Base-by-base conservation (phyloP, 2,329 filamentous ascomycete species). In the Aspergillus sp. region DNA sequence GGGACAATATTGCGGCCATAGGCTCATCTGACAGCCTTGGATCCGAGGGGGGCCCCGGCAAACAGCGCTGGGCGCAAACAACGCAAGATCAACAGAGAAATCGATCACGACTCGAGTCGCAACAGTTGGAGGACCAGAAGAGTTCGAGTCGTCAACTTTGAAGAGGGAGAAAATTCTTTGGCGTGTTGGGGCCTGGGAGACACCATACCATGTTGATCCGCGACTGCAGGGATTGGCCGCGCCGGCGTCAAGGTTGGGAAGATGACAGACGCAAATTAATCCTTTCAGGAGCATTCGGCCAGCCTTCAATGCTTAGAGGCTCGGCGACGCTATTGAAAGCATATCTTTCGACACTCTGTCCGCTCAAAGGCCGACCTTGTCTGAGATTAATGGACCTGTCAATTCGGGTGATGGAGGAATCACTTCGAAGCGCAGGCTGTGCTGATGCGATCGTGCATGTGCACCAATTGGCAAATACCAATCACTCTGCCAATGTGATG, bases 151-250 rank as follows among this genome's bases (percentile, higher is more conserved):
- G 51, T 48, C 51, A 39, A 48, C 30, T 38, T 34, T 48, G 13
- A 54, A 48, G 41, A 45, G 36, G 38, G 32, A 49, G 42, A 49
- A 44, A 55, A 55, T 22, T 55, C 26, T 44, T 55, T 17, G 44
- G 24, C 36, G 32, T 43, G 38, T 49, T 48, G 53, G 53, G 53
- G 47, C 18, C 30, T 43, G 22, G 20, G 39, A 43, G 47, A 45
- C 39, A 45, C 47, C 39, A 55, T 45, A 55, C 53, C 47, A 55
- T 50, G 53, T 50, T 55, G 39, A 55, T 55, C 45, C 39, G 38
- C 13, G n/a, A 38, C 24, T 44, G 39, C 53, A 55, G 53, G 53
- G 53, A 50, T 55, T 44, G 45, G 45, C 36, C 45, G 44, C 45
- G 53, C 38, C 24, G 53, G 53, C 53, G 53, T 55, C 34, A 48